Conservation (phyloP, 352 stramenopile species). For the Stephanocyclus meneghinianus region DNA sequence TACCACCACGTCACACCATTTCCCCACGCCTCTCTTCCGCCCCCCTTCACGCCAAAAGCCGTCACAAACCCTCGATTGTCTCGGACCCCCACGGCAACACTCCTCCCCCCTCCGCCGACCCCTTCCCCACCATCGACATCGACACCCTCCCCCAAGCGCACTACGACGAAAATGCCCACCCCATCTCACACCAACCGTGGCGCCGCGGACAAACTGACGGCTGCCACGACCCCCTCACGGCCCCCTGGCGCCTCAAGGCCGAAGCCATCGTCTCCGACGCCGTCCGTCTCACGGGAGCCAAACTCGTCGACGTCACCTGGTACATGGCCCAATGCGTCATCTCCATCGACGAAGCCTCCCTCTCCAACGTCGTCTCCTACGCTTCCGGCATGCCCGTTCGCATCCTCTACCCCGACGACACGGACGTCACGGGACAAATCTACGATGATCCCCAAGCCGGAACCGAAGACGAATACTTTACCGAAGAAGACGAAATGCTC, state of each 20-base stretch:
- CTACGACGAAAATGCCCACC: conserved; percentile 48
- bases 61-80: conserved; percentile 24
- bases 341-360: conserved; percentile 44
- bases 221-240: conserved; percentile 74
- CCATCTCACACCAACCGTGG: conserved; percentile 75
- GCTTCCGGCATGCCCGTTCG: conserved; percentile 51
- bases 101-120: conserved; percentile 29
- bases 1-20: too few relatives aligned
- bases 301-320: conserved; percentile 73
- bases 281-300: conserved; percentile 44
- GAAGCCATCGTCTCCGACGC: conserved; percentile 65
- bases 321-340: conserved; percentile 68
- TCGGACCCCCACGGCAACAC: conserved; percentile 59
- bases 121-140: conserved; percentile 48
- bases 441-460: conserved; percentile 67
- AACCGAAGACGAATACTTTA: conserved; percentile 47
- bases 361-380: conserved; percentile 37
- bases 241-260: conserved; percentile 61
- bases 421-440: conserved; percentile 35
- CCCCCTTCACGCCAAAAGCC: not conserved
- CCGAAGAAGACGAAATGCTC: conserved; percentile 55
- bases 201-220: conserved; percentile 63
- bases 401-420: conserved; percentile 41
- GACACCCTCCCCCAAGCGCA: conserved; percentile 59
- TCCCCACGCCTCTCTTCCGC: too few relatives aligned